Evolutionary conservation across 2,329 filamentous ascomycete species (phyloP).

Genomic region (Colletotrichum spaethianum): DNA sequence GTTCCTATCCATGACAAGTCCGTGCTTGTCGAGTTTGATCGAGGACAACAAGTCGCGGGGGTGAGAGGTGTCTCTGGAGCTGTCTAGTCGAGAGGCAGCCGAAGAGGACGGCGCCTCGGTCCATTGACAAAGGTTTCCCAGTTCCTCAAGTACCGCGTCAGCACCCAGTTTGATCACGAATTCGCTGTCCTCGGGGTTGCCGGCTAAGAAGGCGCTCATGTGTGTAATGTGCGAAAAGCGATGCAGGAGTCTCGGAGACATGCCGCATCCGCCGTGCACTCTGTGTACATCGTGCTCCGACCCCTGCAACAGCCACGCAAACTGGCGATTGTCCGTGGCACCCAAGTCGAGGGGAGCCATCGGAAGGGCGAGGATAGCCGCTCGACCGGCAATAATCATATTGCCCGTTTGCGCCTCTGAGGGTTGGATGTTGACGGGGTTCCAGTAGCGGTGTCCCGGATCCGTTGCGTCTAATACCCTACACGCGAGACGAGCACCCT

Average conservation of each 20-base stretch:
- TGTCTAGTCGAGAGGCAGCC: neutral
- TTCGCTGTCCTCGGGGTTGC: constrained; percentile 7
- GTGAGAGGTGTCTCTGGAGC: constrained; percentile 3
- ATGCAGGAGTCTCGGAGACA: constrained; percentile 57
- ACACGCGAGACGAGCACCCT: constrained; percentile 54
- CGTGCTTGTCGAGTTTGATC: constrained; percentile 9
- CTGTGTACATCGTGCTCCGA: constrained; percentile 52
- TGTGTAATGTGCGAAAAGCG: constrained; percentile 56
- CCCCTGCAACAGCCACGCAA: constrained; percentile 57
- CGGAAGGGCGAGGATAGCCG: constrained; percentile 56
- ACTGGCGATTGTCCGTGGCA: constrained; percentile 49
- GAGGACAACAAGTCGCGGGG: constrained; percentile 7
- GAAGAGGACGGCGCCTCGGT: neutral
- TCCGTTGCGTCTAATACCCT: constrained; percentile 53
- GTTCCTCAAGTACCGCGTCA: constrained; percentile 46
- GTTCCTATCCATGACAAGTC: constrained; percentile 28
- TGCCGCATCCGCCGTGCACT: constrained; percentile 59
- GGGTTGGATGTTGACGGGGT: constrained; percentile 51
- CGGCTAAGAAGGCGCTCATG: constrained; percentile 50
- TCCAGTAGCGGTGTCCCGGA: constrained; percentile 55
- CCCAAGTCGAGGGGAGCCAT: constrained; percentile 52
- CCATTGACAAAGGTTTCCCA: constrained; percentile 43
- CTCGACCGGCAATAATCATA: constrained; percentile 56
- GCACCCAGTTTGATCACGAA: constrained; percentile 40
- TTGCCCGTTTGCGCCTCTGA: constrained; percentile 54